Base-by-base conservation (phyloP, 2,329 filamentous ascomycete genomes). In the Tolypocladium endophyticum region DNA sequence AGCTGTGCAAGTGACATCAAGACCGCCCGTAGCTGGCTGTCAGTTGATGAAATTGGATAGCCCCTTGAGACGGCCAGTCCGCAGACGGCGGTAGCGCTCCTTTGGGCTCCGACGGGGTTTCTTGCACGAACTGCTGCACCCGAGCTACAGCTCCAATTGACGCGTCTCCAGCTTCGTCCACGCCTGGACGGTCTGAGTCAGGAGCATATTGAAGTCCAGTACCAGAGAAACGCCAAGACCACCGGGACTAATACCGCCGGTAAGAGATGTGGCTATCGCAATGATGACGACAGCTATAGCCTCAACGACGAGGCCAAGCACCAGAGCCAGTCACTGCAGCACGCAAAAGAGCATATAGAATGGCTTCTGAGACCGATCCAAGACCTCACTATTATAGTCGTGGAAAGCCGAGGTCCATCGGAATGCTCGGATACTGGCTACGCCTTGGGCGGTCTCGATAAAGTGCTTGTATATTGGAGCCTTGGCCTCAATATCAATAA, bases 311-410 rank as follows among this genome's bases (percentile, higher is more conserved):
- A 82, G 65, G 59, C 82, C 77, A 6, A 82, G 65, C 1, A 79
- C 76, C 4, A 82, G 66, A 0, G 70, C 74, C 1, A 82, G 69
- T 78, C 79, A 82, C 25, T 75, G 70, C 62, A 81, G 79, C 16
- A 81, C 76, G 23, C 75, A 74, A 57, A 73, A 76, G 16, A 81
- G 72, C 11, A 80, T 68, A 60, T 82, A 71, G 9, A 64, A 67
- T 0, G 69, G 70, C 25, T 63, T 58, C 50, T 72, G 70, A 0
- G 67, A 71, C 3, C 58, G 55, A 57, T 65, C 79, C 7, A 83
- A 70, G 53, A 64, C 53, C 38, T 41, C 54, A 25, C 39, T 45
- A 35, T 64, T 62, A 7, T 63, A 63, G 11, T 62, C 50, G 9
- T 59, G 58, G 28, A 64, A 69, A 1, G 62, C 36, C 0, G 16